Percentiles rank a stretch among this genome's conserved stretches.
phyloP scores from a whole-genome alignment of 495 filamentous ascomycete species.

The Aspergillus indologenus region DNA sequence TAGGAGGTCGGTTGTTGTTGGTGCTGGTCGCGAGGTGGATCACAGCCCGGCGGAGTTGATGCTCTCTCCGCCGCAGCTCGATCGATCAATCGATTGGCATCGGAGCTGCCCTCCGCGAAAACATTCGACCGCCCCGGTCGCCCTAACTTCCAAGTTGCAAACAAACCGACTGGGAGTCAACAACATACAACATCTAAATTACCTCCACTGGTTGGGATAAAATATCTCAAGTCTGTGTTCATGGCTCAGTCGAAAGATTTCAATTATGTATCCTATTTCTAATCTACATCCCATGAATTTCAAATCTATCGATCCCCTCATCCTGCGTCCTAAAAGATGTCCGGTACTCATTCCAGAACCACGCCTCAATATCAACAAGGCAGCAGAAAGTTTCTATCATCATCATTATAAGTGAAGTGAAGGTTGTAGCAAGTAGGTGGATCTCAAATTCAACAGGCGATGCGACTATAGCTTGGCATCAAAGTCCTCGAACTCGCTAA shows the following conservation, averaged over 20 bases:
- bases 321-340: background rate
- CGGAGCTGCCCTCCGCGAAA: conserved; percentile 15
- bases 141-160: no score
- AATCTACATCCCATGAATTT: background rate
- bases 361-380: background rate
- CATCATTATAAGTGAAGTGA: background rate
- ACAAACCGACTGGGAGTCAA: no score
- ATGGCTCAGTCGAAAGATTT: background rate
- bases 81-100: background rate
- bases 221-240: background rate
- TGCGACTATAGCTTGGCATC: conserved; percentile 67
- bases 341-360: background rate
- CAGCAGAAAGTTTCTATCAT: background rate
- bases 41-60: background rate
- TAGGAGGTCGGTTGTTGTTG: background rate
- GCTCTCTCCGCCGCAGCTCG: background rate
- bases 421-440: background rate
- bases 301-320: background rate
- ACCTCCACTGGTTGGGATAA: no score
- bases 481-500: conserved; percentile 79
- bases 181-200: no score
- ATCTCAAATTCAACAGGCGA: background rate
- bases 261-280: background rate
- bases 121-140: conserved; percentile 17
- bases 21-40: background rate